These are phyloP conservation scores for Lepidium campestre DNA, from an alignment of 441 rosid genomes.

Conservation along the genomic window DNA sequence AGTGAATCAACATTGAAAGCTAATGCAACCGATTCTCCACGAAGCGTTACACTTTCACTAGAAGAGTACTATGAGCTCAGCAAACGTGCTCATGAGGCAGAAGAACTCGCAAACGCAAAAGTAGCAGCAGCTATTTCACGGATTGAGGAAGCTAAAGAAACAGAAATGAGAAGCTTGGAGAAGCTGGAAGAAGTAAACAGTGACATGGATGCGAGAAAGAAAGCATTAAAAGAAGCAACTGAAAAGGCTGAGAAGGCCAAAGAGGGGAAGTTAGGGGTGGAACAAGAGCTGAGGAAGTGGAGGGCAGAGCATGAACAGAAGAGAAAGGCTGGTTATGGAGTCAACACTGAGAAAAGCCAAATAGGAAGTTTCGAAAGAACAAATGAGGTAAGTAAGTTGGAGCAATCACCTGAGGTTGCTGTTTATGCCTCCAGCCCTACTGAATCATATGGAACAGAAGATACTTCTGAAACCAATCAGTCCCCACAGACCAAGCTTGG, in stretches of 20 bases:
- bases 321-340: conserved; percentile 52
- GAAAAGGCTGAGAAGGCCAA: conserved; percentile 84
- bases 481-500: conserved; percentile 34
- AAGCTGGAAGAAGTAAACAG: conserved; percentile 60
- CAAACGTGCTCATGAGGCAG: conserved; percentile 76
- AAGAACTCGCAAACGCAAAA: conserved; percentile 66
- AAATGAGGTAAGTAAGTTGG: conserved; percentile 32
- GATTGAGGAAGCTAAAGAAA: conserved; percentile 74
- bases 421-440: conserved; percentile 31
- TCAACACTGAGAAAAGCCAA: conserved; percentile 26
- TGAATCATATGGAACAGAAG: conserved; percentile 26
- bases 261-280: conserved; percentile 77
- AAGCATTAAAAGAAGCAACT: conserved; percentile 54
- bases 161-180: conserved; percentile 49
- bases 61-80: conserved; percentile 90
- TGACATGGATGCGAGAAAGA: conserved; percentile 65
- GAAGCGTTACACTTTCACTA: conserved; percentile 65
- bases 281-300: conserved; percentile 87
- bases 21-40: conserved; percentile 32
- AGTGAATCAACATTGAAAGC: conserved; percentile 55
- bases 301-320: conserved; percentile 78
- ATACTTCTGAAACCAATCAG: conserved; percentile 33
- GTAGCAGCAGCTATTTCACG: conserved; percentile 66
- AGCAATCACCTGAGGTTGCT: conserved; percentile 21
- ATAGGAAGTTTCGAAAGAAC: conserved; percentile 37